phyloP scores from a whole-genome alignment of 1,284 basidiomycete genomes.

The Moesziomyces sp. region DNA sequence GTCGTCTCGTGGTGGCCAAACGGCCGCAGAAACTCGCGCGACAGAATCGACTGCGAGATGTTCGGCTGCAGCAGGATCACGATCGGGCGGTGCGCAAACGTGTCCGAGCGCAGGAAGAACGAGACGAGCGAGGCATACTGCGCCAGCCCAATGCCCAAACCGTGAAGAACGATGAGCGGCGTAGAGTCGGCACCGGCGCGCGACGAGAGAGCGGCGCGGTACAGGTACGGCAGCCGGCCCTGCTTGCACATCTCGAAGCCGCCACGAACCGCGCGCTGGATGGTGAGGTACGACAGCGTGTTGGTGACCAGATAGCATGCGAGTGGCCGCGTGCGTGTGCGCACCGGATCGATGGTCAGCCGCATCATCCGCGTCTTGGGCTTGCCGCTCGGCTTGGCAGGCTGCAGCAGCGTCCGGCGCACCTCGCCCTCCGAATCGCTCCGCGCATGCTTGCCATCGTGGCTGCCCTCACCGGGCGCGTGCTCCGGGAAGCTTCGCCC shows the following conservation, averaged over 20 bases:
- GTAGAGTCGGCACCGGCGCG: conserved; percentile 13
- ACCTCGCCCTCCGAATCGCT: conserved; percentile 5
- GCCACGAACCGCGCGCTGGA: conserved; percentile 23
- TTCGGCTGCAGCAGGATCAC: conserved; percentile 62
- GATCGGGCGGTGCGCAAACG: conserved; percentile 47
- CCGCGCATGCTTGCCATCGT: neutral
- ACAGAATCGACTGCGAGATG: conserved; percentile 60
- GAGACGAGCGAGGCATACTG: conserved; percentile 49
- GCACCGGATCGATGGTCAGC: conserved; percentile 64
- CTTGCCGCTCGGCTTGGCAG: conserved; percentile 4
- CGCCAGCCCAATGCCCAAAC: conserved; percentile 58
- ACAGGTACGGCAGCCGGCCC: conserved; percentile 57
- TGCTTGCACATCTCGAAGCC: conserved; percentile 40
- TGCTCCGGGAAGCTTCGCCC: conserved; percentile 51
- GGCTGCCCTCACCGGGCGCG: neutral
- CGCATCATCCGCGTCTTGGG: conserved; percentile 56
- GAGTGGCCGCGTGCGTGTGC: conserved; percentile 48
- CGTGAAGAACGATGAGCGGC: conserved; percentile 60
- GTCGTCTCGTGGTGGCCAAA: conserved; percentile 57
- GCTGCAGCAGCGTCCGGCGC: conserved; percentile 6
- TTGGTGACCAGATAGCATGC: conserved; percentile 34
- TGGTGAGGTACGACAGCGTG: conserved; percentile 31
- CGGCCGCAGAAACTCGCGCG: conserved; percentile 51
- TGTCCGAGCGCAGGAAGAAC: conserved; percentile 33
- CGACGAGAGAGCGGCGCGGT: conserved; percentile 39